Conservation (phyloP, 306 rosid genomes). For the Begonia masoniana region DNA sequence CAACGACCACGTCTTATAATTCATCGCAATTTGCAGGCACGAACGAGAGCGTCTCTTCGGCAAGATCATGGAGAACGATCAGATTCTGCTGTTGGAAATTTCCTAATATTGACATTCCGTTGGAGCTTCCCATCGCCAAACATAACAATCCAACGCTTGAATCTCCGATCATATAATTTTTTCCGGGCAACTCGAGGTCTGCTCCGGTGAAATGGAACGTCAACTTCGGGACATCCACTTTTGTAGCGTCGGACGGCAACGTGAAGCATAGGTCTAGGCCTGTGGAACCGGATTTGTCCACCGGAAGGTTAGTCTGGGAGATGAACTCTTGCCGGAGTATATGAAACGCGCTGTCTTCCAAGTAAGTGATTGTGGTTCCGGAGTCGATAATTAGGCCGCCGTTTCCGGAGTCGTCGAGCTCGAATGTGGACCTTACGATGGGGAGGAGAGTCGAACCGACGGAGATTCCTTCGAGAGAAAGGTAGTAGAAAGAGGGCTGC, state of each 20-base stretch:
- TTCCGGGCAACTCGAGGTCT: constrained; percentile 52
- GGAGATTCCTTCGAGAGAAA: constrained; percentile 62
- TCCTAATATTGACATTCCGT: constrained; percentile 59
- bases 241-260: constrained; percentile 21
- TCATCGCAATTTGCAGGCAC: constrained; percentile 27
- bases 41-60: constrained; percentile 21
- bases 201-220: constrained; percentile 58
- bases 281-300: constrained; percentile 22
- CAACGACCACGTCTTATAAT: constrained; percentile 7
- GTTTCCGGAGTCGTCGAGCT: constrained; percentile 39
- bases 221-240: constrained; percentile 44
- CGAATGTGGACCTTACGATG: constrained; percentile 32
- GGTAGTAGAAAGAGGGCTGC: constrained; percentile 66
- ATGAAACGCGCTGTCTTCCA: constrained; percentile 31
- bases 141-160: constrained; percentile 40
- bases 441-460: constrained; percentile 43
- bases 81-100: constrained; percentile 35
- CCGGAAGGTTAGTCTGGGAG: constrained; percentile 32
- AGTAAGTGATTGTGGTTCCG: constrained; percentile 68
- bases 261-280: constrained; percentile 67
- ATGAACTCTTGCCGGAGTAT: constrained; percentile 36
- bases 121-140: constrained; percentile 57
- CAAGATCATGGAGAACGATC: constrained; percentile 33
- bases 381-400: constrained; percentile 86
- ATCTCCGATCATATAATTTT: constrained; percentile 55